Conservation (phyloP, 31 red algal species). For the Endocladia muricata region DNA sequence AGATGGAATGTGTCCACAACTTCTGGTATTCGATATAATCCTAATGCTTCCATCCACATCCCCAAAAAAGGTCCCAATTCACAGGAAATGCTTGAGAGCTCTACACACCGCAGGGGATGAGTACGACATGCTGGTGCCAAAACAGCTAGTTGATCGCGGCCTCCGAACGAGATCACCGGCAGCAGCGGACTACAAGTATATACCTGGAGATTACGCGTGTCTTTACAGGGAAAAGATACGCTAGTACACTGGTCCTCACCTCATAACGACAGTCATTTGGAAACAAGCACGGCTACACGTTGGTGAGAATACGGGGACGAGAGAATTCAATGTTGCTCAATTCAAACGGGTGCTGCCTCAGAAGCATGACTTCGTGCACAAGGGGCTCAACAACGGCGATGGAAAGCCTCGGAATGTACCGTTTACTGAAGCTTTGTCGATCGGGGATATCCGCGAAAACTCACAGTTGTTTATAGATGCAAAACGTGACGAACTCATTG, state of each 20-base stretch:
- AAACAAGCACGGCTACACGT: background rate
- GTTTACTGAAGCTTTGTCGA: background rate
- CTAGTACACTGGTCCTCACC: background rate
- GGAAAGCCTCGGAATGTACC: background rate
- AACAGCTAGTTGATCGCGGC: background rate
- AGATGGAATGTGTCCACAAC: slow-evolving; percentile 8
- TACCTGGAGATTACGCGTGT: background rate
- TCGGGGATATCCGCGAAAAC: background rate
- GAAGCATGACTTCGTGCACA: background rate
- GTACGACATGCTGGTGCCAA: slow-evolving; percentile 4
- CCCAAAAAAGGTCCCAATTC: background rate
- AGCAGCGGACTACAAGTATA: background rate
- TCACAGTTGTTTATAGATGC: background rate
- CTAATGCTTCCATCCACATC: background rate
- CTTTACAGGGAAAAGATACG: background rate
- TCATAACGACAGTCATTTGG: background rate
- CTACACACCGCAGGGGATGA: background rate
- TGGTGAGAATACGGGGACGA: background rate
- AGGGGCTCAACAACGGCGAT: background rate
- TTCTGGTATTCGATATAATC: slow-evolving; percentile 32
- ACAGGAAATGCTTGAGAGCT: background rate
- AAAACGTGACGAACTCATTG: background rate
- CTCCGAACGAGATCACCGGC: slow-evolving; percentile 1
- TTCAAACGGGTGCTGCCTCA: background rate
- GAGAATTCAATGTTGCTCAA: background rate